Conservation (phyloP, 257 asterid genomes). For the Nicotiana tomentosiformis region DNA sequence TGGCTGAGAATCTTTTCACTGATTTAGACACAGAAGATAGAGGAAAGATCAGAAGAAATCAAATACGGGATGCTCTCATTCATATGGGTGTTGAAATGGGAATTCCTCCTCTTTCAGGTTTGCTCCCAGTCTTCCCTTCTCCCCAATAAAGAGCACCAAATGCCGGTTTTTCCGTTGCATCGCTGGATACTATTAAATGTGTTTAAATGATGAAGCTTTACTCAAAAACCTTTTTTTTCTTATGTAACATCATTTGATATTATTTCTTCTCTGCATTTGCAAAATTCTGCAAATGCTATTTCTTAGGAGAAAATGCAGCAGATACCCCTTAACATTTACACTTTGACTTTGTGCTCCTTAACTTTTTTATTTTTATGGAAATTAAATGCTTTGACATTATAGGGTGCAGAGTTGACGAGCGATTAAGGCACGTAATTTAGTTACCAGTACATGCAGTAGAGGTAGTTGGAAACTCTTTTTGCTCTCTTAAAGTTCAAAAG, state of each 20-base stretch:
- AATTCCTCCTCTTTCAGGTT: conserved; percentile 55
- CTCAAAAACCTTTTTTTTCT: background rate
- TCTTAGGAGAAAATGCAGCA: background rate
- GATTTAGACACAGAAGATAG: conserved; percentile 49
- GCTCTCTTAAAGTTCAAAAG: no score
- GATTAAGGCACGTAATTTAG: no score
- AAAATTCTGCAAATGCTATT: background rate
- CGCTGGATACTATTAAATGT: background rate
- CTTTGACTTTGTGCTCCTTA: background rate
- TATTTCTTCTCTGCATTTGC: background rate
- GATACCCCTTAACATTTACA: background rate
- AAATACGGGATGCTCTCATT: conserved; percentile 38
- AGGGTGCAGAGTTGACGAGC: background rate
- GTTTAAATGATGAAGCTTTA: background rate
- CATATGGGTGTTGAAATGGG: conserved; percentile 59
- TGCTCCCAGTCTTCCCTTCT: background rate
- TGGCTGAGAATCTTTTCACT: conserved; percentile 60
- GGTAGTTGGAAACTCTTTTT: no score
- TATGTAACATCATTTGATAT: background rate
- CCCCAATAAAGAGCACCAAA: background rate
- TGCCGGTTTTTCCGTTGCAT: background rate
- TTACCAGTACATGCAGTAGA: no score
- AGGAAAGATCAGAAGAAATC: conserved; percentile 48
- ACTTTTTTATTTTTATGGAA: background rate
- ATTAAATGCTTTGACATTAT: background rate